Conservation (phyloP, 2,329 filamentous ascomycete genomes). For the Pseudogymnoascus sp. region DNA sequence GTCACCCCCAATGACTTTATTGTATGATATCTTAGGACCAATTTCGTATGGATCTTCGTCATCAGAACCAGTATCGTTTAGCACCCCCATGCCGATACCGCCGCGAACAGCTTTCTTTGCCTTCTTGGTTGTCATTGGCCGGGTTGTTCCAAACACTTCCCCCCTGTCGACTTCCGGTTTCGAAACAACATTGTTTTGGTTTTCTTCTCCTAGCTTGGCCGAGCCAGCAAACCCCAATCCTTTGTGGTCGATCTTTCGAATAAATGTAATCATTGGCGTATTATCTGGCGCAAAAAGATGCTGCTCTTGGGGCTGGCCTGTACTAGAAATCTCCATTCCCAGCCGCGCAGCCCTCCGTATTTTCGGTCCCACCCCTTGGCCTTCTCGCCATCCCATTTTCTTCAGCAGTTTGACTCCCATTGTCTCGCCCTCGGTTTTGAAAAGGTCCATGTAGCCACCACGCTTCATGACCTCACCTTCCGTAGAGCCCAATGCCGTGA, state of each 20-base stretch:
- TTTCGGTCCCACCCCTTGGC: conserved; percentile 87
- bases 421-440: conserved; percentile 69
- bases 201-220: conserved; percentile 40
- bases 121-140: conserved; percentile 35
- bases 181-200: conserved; percentile 15
- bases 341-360: conserved; percentile 68
- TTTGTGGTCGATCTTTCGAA: conserved; percentile 60
- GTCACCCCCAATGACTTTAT: conserved; percentile 70
- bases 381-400: conserved; percentile 93
- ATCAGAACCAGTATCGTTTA: conserved; percentile 92
- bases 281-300: conserved; percentile 86
- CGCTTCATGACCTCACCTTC: conserved; percentile 46
- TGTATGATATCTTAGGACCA: conserved; percentile 85
- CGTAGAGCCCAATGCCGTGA: conserved; percentile 68
- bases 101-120: conserved; percentile 50
- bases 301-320: conserved; percentile 39
- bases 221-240: conserved; percentile 64
- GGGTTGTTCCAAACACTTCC: conserved; percentile 34
- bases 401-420: conserved; percentile 81
- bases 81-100: conserved; percentile 78
- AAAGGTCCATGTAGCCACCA: conserved; percentile 61
- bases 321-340: conserved; percentile 38
- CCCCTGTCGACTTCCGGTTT: conserved; percentile 30
- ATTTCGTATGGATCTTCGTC: conserved; percentile 93
- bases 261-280: conserved; percentile 59